These are phyloP conservation scores for Fraxinus nigra DNA, from an alignment of 305 asterid genomes.

Conservation along the genomic window DNA sequence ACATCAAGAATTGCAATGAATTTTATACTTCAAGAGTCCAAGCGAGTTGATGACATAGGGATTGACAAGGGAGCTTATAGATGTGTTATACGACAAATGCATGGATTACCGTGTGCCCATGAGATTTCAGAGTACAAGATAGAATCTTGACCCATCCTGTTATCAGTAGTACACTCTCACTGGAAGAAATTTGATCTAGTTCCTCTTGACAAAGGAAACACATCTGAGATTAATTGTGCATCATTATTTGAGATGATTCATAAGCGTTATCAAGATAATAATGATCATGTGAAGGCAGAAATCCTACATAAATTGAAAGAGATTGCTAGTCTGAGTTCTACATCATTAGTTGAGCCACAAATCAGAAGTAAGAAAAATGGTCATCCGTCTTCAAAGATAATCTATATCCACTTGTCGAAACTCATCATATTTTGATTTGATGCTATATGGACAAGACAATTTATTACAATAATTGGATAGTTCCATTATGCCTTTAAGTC, in stretches of 20 bases:
- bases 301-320: not conserved
- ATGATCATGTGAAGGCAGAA: not conserved
- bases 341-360: not conserved
- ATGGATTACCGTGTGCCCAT: too few species aligned
- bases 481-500: not conserved
- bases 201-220: not conserved
- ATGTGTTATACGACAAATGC: too few species aligned
- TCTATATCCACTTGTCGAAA: not conserved
- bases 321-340: not conserved
- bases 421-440: not conserved
- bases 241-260: not conserved
- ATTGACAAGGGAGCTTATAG: too few species aligned
- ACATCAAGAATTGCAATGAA: too few species aligned
- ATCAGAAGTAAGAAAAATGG: too few species aligned
- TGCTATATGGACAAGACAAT: not conserved
- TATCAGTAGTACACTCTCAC: not conserved
- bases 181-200: not conserved
- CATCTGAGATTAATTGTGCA: not conserved
- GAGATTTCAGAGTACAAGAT: too few species aligned
- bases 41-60: too few species aligned
- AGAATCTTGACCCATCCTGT: not conserved
- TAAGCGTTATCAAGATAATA: not conserved
- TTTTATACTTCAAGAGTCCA: too few species aligned
- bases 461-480: not conserved
- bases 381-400: not conserved